phyloP scores from a whole-genome alignment of 768 basidiomycete genomes.

The Tylopilus sp. region DNA sequence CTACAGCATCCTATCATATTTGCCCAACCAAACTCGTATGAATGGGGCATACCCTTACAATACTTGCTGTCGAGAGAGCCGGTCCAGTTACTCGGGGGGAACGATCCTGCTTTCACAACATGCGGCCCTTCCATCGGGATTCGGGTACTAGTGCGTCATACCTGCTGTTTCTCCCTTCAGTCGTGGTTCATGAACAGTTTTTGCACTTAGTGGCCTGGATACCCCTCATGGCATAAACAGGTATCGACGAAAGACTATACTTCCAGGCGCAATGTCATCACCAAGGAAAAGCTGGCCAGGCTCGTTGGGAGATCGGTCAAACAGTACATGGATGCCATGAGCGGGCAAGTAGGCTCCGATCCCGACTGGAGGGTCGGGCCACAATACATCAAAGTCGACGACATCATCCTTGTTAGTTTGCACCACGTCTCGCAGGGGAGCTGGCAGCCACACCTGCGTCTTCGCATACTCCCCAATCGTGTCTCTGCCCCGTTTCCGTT shows the following conservation, averaged over 20 bases:
- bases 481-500: background rate
- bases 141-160: slow-evolving; percentile 54
- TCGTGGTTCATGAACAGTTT: no score
- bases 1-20: slow-evolving; percentile 63
- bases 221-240: slow-evolving; percentile 64
- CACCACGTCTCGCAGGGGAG: slow-evolving; percentile 77
- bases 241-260: slow-evolving; percentile 71
- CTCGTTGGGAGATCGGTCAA: slow-evolving; percentile 64
- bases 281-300: slow-evolving; percentile 62
- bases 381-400: slow-evolving; percentile 1
- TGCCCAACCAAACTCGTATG: slow-evolving; percentile 44
- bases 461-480: no score
- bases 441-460: slow-evolving; percentile 72
- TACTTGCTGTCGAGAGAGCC: slow-evolving; percentile 57
- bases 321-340: slow-evolving; percentile 6
- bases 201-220: slow-evolving; percentile 77
- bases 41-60: slow-evolving; percentile 55
- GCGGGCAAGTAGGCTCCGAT: slow-evolving; percentile 3
- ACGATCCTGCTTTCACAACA: slow-evolving; percentile 59
- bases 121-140: slow-evolving; percentile 72
- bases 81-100: slow-evolving; percentile 46
- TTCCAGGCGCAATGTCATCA: slow-evolving; percentile 65
- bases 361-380: slow-evolving; percentile 16
- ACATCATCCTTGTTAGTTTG: slow-evolving; percentile 57
- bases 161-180: no score